phyloP scores from a whole-genome alignment of 768 basidiomycete genomes.

The Tylopilus sp. region DNA sequence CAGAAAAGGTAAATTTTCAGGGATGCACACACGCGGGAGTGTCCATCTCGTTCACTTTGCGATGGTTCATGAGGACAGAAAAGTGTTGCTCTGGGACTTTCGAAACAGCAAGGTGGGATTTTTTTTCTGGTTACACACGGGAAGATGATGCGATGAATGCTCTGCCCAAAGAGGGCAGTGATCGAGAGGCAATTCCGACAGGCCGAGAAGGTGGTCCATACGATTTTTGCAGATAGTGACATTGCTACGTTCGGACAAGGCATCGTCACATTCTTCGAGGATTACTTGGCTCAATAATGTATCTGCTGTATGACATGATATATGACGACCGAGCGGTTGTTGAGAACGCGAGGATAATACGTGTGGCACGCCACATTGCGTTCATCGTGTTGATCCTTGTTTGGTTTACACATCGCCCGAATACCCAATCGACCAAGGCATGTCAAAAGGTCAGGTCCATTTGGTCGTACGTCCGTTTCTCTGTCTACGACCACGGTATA shows the following conservation, averaged over 20 bases:
- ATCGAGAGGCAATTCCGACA: constrained; percentile 32
- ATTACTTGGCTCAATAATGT: constrained; percentile 24
- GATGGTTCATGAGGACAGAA: constrained; percentile 44
- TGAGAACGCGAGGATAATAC: constrained; percentile 8
- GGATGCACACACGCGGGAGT: constrained; percentile 38
- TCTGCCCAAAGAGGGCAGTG: constrained; percentile 34
- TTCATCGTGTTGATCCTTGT: constrained; percentile 18
- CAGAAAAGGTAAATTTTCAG: constrained; percentile 20
- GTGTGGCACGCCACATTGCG: constrained; percentile 15
- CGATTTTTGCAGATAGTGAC: constrained; percentile 37
- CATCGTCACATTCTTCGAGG: constrained; percentile 38
- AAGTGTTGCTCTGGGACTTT: constrained; percentile 48
- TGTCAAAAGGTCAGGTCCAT: constrained; percentile 75
- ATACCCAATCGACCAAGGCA: constrained; percentile 22
- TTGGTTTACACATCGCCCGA: constrained; percentile 13
- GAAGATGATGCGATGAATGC: constrained; percentile 18
- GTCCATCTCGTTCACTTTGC: constrained; percentile 41
- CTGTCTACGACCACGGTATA: constrained; percentile 3
- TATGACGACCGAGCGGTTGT: background rate
- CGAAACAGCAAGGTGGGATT: constrained; percentile 43
- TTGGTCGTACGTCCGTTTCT: constrained; percentile 57
- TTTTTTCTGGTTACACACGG: constrained; percentile 6
- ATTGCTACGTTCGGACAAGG: constrained; percentile 41
- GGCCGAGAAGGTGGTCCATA: constrained; percentile 38
- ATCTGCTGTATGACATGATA: background rate